These are phyloP conservation scores for Magnaporthiopsis incrustans DNA, from an alignment of 2,329 filamentous ascomycete genomes.

Conservation along the genomic window DNA sequence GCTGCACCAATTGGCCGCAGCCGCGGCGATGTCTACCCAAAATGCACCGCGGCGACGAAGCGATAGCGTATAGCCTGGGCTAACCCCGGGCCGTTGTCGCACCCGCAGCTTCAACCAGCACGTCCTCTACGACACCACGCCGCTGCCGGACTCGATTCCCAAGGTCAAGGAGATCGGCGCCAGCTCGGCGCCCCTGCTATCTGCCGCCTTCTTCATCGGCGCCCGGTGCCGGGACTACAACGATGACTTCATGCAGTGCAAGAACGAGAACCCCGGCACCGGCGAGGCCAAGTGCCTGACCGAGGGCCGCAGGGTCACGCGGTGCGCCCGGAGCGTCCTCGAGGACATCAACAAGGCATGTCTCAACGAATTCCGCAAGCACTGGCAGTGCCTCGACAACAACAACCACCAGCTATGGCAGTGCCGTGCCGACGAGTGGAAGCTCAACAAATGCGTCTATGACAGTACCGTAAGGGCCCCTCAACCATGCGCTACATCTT, in stretches of 20 bases:
- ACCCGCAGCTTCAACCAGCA: conserved; percentile 79
- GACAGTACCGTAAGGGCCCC: conserved; percentile 68
- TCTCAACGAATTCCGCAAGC: conserved; percentile 79
- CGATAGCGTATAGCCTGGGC: neutral
- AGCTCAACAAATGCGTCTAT: conserved; percentile 90
- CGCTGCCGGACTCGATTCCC: conserved; percentile 85
- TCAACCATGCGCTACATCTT: neutral
- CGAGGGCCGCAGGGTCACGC: conserved; percentile 91
- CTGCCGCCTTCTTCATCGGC: conserved; percentile 93
- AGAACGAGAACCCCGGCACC: conserved; percentile 82
- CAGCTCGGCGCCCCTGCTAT: conserved; percentile 85
- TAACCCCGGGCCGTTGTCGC: neutral
- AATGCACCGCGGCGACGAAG: conserved; percentile 10
- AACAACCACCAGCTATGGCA: conserved; percentile 98
- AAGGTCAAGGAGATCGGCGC: conserved; percentile 89
- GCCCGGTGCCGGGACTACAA: conserved; percentile 92
- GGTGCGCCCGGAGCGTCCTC: conserved; percentile 94
- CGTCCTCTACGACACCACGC: conserved; percentile 90
- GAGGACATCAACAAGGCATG: conserved; percentile 96
- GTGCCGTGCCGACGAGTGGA: conserved; percentile 80
- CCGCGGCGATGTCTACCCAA: neutral
- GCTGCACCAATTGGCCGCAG: conserved; percentile 12
- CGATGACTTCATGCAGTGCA: conserved; percentile 99
- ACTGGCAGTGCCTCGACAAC: conserved; percentile 94
- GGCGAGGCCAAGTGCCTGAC: conserved; percentile 93